phyloP scores from a whole-genome alignment of 208 protist species.

The Trypanosoma mega region DNA sequence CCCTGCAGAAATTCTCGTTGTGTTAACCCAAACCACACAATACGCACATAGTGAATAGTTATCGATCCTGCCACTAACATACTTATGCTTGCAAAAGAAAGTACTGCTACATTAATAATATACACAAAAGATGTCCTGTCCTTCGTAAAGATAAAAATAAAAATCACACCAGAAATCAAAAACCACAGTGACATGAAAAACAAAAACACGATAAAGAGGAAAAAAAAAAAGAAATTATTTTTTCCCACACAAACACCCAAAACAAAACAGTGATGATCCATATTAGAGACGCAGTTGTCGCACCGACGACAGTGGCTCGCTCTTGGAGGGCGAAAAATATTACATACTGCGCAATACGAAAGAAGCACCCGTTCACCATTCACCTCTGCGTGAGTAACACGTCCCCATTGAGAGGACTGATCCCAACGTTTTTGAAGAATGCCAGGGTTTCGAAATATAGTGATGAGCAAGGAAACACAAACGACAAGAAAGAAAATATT shows the following conservation, averaged over 20 bases:
- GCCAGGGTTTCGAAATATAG: background rate
- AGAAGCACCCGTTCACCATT: too few relatives aligned
- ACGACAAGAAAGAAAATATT: background rate
- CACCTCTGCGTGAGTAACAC: background rate
- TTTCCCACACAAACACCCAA: background rate
- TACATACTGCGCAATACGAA: too few relatives aligned
- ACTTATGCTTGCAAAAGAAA: background rate
- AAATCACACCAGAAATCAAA: background rate
- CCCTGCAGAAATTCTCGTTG: background rate
- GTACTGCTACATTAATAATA: background rate
- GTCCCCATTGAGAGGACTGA: background rate
- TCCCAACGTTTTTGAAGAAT: background rate
- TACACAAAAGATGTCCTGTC: background rate
- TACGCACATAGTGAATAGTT: background rate
- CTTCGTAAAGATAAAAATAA: background rate
- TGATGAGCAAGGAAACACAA: background rate
- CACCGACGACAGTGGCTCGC: too few relatives aligned
- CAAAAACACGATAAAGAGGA: background rate
- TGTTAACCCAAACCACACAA: background rate
- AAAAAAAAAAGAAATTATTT: background rate
- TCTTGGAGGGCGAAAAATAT: too few relatives aligned
- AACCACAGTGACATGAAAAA: background rate
- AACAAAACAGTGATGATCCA: too few relatives aligned
- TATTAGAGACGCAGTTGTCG: too few relatives aligned
- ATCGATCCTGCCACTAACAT: background rate